Conservation (phyloP, 176 grass and related monocot genomes). For the Avena eriantha region DNA sequence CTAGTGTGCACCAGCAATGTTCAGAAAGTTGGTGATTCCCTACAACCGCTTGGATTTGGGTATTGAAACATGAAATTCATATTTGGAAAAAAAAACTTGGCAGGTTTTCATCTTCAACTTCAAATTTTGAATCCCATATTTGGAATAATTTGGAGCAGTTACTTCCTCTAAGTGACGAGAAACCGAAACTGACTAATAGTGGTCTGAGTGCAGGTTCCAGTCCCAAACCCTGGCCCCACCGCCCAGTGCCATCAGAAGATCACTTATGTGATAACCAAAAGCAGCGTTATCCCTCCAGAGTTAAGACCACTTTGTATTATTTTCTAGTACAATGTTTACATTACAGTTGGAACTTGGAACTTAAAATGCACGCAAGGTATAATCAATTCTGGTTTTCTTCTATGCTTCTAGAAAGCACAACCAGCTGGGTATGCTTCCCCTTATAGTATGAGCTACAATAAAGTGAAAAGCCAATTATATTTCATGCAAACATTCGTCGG, state of each 20-base stretch:
- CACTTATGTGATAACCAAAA: background rate
- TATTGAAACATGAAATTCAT: background rate
- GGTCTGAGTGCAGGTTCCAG: background rate
- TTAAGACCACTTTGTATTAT: slow-evolving; percentile 13
- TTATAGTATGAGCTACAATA: too few species aligned
- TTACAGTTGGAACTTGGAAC: background rate
- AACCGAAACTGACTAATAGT: background rate
- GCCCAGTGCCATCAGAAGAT: slow-evolving; percentile 11
- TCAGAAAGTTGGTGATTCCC: background rate
- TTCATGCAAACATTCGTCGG: too few species aligned
- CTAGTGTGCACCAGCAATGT: slow-evolving; percentile 20
- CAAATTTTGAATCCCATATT: slow-evolving; percentile 22
- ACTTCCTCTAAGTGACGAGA: background rate
- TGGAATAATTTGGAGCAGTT: background rate
- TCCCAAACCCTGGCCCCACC: background rate
- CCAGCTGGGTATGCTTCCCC: too few species aligned
- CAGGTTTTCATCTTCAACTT: background rate
- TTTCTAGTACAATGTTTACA: slow-evolving; percentile 26
- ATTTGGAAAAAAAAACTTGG: background rate
- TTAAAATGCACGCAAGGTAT: background rate
- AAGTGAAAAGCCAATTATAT: too few species aligned
- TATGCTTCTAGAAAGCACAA: too few species aligned
- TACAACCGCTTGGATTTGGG: background rate
- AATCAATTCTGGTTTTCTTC: background rate
- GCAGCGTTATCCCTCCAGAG: background rate